These are phyloP conservation scores for Vigna mungo DNA, from an alignment of 306 rosid genomes.

Conservation along the genomic window DNA sequence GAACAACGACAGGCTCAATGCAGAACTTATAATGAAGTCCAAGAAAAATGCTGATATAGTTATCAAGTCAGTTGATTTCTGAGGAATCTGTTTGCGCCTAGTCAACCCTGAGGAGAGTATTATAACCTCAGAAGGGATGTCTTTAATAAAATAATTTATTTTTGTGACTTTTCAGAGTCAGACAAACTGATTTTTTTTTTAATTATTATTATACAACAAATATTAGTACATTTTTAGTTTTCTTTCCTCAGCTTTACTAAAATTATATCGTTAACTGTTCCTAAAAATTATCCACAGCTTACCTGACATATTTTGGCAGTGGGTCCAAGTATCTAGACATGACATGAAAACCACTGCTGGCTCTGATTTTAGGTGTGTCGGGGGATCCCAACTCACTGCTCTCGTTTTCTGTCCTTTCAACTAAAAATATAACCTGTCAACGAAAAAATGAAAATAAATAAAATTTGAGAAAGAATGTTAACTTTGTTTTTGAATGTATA, in stretches of 20 bases:
- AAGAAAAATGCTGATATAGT: constrained; percentile 79
- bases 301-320: background rate
- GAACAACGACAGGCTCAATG: constrained; percentile 85
- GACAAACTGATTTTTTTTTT: background rate
- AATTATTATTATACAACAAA: background rate
- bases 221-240: background rate
- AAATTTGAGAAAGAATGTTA: no score
- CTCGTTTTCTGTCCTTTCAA: background rate
- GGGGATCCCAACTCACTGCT: background rate
- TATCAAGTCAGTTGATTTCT: constrained; percentile 78
- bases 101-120: constrained; percentile 2
- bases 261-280: constrained; percentile 4
- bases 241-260: background rate
- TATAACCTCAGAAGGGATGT: constrained; percentile 6
- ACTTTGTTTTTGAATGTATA: no score
- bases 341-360: constrained; percentile 2
- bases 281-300: background rate
- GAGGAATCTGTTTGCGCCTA: constrained; percentile 41
- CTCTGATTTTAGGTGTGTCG: background rate
- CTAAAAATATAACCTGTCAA: background rate
- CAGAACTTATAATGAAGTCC: constrained; percentile 79
- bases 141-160: constrained; percentile 4
- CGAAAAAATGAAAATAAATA: no score
- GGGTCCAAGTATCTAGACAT: constrained; percentile 1
- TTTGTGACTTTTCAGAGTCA: constrained; percentile 14